Evolutionary conservation across 192 early-diverging fungal genomes (phyloP).

Genomic region (Coemansia sp.): DNA sequence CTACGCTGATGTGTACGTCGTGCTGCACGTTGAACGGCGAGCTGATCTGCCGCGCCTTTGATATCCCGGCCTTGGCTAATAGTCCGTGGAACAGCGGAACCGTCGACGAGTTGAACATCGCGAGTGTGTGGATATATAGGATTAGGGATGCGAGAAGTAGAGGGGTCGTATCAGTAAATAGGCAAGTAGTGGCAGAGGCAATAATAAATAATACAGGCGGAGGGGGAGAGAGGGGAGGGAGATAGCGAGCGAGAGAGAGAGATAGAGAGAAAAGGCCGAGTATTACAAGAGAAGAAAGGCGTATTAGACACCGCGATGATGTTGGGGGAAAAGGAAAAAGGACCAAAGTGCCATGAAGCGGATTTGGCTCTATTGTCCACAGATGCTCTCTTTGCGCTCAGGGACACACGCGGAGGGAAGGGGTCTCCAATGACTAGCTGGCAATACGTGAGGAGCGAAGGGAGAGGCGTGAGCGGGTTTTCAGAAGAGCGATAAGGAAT

Average conservation of each 20-base stretch:
- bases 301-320: neutral
- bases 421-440: neutral
- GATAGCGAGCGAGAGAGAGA: neutral
- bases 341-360: constrained; percentile 4
- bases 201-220: neutral
- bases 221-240: neutral
- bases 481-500: neutral
- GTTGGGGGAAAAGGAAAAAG: neutral
- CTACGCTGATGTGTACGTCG: constrained; percentile 57
- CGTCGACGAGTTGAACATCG: constrained; percentile 39
- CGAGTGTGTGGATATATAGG: neutral
- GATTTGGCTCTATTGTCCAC: constrained; percentile 7
- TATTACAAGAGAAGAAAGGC: neutral
- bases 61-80: constrained; percentile 48
- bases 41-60: constrained; percentile 48
- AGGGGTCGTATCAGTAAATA: neutral
- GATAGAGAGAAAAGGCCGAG: constrained; percentile 3
- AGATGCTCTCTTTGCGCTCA: neutral
- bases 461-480: neutral
- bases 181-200: neutral
- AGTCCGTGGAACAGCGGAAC: constrained; percentile 47
- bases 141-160: neutral
- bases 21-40: constrained; percentile 58
- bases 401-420: neutral
- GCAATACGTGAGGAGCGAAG: neutral